These are phyloP conservation scores for Hypomyces perniciosus DNA, from an alignment of 2,329 filamentous ascomycete genomes.

Conservation along the genomic window DNA sequence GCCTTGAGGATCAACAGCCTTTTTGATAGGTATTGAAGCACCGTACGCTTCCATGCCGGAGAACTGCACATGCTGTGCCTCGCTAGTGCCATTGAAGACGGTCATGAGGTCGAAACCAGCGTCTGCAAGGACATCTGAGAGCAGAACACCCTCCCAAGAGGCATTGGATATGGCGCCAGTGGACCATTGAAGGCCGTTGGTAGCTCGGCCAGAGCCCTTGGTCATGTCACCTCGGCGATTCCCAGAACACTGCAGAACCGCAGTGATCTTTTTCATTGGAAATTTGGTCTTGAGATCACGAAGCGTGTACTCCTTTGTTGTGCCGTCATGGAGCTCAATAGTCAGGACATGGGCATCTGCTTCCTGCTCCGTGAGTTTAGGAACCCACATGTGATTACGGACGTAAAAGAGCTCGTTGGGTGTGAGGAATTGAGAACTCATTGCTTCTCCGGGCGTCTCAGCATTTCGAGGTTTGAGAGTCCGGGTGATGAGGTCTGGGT, in stretches of 20 bases:
- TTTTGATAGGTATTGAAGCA: slow-evolving; percentile 54
- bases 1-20: slow-evolving; percentile 52
- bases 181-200: slow-evolving; percentile 55
- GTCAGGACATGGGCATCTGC: slow-evolving; percentile 40
- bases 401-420: slow-evolving; percentile 53
- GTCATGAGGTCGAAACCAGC: slow-evolving; percentile 44
- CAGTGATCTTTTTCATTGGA: slow-evolving; percentile 44
- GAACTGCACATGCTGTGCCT: slow-evolving; percentile 50
- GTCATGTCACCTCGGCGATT: slow-evolving; percentile 57
- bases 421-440: slow-evolving; percentile 47
- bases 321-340: slow-evolving; percentile 51
- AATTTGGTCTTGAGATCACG: slow-evolving; percentile 49
- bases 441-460: slow-evolving; percentile 47
- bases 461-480: slow-evolving; percentile 56
- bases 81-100: slow-evolving; percentile 29
- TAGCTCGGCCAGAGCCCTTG: slow-evolving; percentile 33
- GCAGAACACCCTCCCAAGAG: slow-evolving; percentile 50
- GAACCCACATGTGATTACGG: slow-evolving; percentile 60
- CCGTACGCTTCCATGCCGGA: slow-evolving; percentile 55
- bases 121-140: slow-evolving; percentile 50
- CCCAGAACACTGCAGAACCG: slow-evolving; percentile 54
- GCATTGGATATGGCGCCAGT: slow-evolving; percentile 56
- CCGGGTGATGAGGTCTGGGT: slow-evolving; percentile 44
- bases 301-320: slow-evolving; percentile 46
- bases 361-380: slow-evolving; percentile 34